Evolutionary conservation across 495 filamentous ascomycete species (phyloP), one percentile per base, ranked within the genome.

Genomic region (Ascobolus immersus): DNA sequence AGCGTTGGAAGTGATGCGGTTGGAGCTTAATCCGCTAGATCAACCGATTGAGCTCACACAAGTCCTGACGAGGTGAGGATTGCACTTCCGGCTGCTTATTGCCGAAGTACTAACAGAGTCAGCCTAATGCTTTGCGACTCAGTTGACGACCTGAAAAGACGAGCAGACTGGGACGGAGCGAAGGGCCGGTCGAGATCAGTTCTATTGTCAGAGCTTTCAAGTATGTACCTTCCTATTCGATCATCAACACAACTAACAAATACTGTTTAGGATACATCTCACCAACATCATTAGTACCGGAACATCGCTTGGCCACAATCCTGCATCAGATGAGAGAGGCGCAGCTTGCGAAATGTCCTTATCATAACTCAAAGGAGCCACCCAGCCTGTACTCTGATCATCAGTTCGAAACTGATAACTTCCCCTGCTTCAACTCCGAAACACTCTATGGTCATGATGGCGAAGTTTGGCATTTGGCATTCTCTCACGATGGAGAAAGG

Each of bases 281-380:
- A 3, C 86, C 86, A 1, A 81, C 79, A n/a, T 76, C 91, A 17
- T 94, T 99, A 89, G 77, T 99, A 32, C 89, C 86, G 4, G 77
- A 89, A 43, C 78, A 89, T 51, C 76, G 86, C 9, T 59, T 99
- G n/a, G 79, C 77, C 5, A 58, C 66, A 17, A 53, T 99, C n/a
- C 55, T 99, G 32, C 60, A 77, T 31, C 66, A 84, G 36, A 67
- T 89, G 18, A 91, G 93, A 46, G 57, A 68, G 31, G 65, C 59
- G 34, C 84, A 92, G 53, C 76, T 94, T 28, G 63, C 67, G 31
- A 61, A 66, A 24, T 99, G 86, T 44, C 54, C 79, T 28, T 99
- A 78, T 54, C 86, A 99, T 55, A 91, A 84, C 37, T 76, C 69
- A 4, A 59, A 67, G n/a, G 49, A 57, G 1, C 57, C 77, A 2